A percentile compares a stretch with the other conserved stretches of the same genome.
Evolutionary conservation across 345 rosid genomes (phyloP).

Genomic region (Kandelia obovata): DNA sequence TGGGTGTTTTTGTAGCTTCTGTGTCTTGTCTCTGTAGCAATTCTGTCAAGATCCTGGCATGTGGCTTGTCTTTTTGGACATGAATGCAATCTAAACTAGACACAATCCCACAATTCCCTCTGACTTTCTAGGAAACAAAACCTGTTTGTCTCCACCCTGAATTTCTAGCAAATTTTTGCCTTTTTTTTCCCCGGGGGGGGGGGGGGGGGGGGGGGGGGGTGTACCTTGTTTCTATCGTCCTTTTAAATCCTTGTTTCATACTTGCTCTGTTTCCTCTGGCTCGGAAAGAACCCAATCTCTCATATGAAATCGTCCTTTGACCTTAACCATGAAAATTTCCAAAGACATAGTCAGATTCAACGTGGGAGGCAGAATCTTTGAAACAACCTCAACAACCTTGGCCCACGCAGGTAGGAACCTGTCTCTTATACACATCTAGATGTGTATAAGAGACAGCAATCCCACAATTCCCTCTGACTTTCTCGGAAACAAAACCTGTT

Average conservation of each 20-base stretch:
- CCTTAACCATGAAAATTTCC: slow-evolving; percentile 52
- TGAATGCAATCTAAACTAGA: not conserved
- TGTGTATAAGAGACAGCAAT: too few species aligned
- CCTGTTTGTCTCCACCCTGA: not conserved
- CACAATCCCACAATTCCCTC: slow-evolving; percentile 22
- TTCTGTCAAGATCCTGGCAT: not conserved
- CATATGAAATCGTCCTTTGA: not conserved
- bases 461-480: slow-evolving; percentile 23
- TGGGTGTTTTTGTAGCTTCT: not conserved
- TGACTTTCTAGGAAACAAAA: slow-evolving; percentile 15
- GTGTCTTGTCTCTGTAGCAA: not conserved
- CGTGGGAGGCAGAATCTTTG: slow-evolving; percentile 87
- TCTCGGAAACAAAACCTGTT: slow-evolving; percentile 11
- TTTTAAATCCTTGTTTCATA: slow-evolving; percentile 5
- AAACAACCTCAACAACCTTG: slow-evolving; percentile 86
- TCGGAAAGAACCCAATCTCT: not conserved
- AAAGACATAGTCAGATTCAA: slow-evolving; percentile 75
- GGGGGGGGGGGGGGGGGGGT: too few species aligned
- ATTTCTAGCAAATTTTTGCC: slow-evolving; percentile 5
- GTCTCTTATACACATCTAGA: too few species aligned
- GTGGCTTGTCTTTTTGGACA: not conserved
- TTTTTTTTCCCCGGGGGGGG: too few species aligned
- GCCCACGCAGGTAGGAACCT: slow-evolving; percentile 88
- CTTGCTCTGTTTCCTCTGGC: not conserved
- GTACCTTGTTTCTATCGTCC: not conserved